Evolutionary conservation across 495 filamentous ascomycete genomes (phyloP).

Genomic region (Venustampulla echinocandica): DNA sequence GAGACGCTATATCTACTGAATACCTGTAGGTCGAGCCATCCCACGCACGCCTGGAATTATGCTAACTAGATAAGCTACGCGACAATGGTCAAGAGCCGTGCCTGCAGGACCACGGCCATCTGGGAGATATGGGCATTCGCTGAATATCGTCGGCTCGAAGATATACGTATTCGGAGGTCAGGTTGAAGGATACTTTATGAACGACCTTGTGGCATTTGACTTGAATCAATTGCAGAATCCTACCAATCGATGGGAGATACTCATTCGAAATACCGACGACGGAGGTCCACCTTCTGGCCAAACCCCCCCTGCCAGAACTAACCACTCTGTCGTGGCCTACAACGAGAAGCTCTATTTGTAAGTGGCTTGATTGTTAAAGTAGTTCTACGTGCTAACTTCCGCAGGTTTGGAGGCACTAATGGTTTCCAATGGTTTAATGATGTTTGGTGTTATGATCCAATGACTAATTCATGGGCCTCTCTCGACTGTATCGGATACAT

Average conservation of each 20-base stretch:
- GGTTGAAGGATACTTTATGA: slow-evolving; percentile 95
- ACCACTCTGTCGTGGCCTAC: slow-evolving; percentile 86
- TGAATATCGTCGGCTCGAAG: slow-evolving; percentile 93
- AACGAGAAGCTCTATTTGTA: slow-evolving; percentile 92
- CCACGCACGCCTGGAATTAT: neutral
- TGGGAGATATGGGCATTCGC: slow-evolving; percentile 90
- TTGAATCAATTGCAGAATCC: slow-evolving; percentile 85
- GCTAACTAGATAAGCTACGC: slow-evolving; percentile 56
- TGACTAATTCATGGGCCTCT: slow-evolving; percentile 71
- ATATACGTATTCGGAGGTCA: slow-evolving; percentile 97
- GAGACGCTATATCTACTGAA: slow-evolving; percentile 95
- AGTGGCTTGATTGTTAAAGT: slow-evolving; percentile 28
- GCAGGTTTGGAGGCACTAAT: slow-evolving; percentile 92
- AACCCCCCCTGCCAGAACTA: slow-evolving; percentile 86
- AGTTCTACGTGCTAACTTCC: slow-evolving; percentile 4
- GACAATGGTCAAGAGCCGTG: slow-evolving; percentile 92
- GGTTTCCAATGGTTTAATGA: slow-evolving; percentile 96
- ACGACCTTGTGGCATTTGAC: slow-evolving; percentile 95
- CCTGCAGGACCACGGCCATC: slow-evolving; percentile 74
- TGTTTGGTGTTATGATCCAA: slow-evolving; percentile 91
- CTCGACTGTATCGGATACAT: slow-evolving; percentile 97
- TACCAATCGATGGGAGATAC: slow-evolving; percentile 85
- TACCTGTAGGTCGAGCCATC: slow-evolving; percentile 62
- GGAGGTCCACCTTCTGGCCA: slow-evolving; percentile 54
- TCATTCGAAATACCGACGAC: slow-evolving; percentile 69